Conservation (phyloP, 495 filamentous ascomycete genomes). For the Trichoderma parareesei region DNA sequence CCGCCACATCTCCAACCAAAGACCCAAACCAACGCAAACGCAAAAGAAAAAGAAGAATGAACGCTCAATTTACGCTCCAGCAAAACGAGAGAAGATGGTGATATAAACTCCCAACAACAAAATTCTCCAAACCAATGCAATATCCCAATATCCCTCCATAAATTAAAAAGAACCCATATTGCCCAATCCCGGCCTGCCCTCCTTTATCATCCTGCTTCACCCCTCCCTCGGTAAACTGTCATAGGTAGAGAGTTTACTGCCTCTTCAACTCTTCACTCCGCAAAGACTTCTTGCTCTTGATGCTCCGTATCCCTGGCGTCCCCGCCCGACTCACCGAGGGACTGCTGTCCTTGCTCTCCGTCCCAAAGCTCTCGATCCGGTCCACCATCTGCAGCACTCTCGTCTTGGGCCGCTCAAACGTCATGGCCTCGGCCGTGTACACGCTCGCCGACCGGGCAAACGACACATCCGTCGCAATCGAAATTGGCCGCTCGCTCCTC, state of each 20-base stretch:
- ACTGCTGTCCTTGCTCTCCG: conserved; percentile 27
- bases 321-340: conserved; percentile 22
- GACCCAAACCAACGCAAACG: too few species aligned
- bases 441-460: conserved; percentile 5
- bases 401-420: conserved; percentile 28
- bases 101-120: not conserved
- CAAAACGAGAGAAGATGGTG: too few species aligned
- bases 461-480: not conserved
- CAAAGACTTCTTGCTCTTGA: conserved; percentile 7
- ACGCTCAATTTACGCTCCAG: too few species aligned
- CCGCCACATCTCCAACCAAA: not conserved
- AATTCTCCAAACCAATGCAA: not conserved
- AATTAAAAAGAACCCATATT: not conserved
- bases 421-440: conserved; percentile 23
- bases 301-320: not conserved
- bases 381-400: conserved; percentile 41
- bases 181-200: not conserved
- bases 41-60: not conserved
- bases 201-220: not conserved
- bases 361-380: conserved; percentile 28
- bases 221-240: too few species aligned
- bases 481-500: not conserved
- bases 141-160: not conserved
- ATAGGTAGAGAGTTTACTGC: not conserved
- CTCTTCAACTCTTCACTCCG: not conserved